A percentile compares a stretch with the other conserved stretches of the same genome.
Conservation (phyloP, 129 eudicot genomes). For the Deinandra increscens region DNA sequence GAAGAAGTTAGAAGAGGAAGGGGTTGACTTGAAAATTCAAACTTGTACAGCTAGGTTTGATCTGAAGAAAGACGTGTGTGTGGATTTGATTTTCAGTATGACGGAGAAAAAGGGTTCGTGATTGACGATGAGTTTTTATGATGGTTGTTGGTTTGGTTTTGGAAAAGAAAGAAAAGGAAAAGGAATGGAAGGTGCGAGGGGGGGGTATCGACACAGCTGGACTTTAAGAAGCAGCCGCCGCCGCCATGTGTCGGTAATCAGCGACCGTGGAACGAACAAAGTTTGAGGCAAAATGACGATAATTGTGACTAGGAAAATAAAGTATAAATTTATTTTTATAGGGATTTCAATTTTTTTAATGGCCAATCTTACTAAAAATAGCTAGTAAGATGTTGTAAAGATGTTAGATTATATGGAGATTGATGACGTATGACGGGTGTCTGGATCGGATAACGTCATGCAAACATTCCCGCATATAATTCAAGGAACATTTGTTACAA, state of each 20-base stretch:
- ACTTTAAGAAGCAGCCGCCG: slow-evolving; percentile 23
- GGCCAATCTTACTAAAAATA: too few relatives aligned
- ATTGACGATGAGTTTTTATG: slow-evolving; percentile 1
- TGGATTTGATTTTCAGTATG: background rate
- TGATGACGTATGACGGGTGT: too few relatives aligned
- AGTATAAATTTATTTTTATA: too few relatives aligned
- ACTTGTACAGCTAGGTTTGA: slow-evolving; percentile 1
- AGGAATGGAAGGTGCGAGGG: background rate
- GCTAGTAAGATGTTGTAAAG: too few relatives aligned
- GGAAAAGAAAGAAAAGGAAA: slow-evolving; percentile 8
- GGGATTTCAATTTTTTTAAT: too few relatives aligned
- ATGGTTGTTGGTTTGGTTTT: slow-evolving; percentile 21
- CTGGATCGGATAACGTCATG: too few relatives aligned
- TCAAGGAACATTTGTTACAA: too few relatives aligned
- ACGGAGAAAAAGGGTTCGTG: slow-evolving; percentile 2
- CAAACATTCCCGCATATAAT: too few relatives aligned
- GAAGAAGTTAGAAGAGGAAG: slow-evolving; percentile 19
- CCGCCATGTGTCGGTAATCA: slow-evolving; percentile 28
- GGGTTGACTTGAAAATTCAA: slow-evolving; percentile 23
- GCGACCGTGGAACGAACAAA: slow-evolving; percentile 21
- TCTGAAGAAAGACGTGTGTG: too few relatives aligned
- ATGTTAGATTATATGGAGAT: too few relatives aligned
- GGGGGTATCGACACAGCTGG: background rate
- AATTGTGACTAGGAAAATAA: too few relatives aligned
- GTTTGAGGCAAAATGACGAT: too few relatives aligned